Evolutionary conservation across 129 eudicot species (phyloP).

Genomic region (Dittrichia graveolens): DNA sequence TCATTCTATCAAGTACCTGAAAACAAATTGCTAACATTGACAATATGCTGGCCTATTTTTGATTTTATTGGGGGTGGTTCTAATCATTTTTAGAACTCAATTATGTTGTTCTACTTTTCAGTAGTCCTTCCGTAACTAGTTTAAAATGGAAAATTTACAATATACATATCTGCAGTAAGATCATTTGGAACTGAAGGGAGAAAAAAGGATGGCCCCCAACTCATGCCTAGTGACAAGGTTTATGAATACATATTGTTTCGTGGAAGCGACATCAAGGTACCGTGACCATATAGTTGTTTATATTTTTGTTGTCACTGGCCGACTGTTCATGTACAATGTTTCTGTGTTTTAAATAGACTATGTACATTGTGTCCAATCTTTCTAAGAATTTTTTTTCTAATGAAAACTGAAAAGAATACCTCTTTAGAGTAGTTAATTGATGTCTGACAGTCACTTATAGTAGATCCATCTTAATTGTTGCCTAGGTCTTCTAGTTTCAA

Average conservation of each 20-base stretch:
- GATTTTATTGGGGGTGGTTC: neutral
- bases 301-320: too few species aligned
- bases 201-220: constrained; percentile 82
- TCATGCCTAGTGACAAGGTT: constrained; percentile 74
- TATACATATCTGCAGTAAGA: constrained; percentile 54
- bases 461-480: neutral
- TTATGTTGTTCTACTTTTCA: neutral
- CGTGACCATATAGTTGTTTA: neutral
- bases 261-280: constrained; percentile 95
- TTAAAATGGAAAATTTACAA: neutral
- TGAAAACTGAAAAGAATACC: too few species aligned
- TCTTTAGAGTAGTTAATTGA: too few species aligned
- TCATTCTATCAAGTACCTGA: too few species aligned
- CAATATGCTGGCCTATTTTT: neutral
- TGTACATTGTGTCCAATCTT: neutral
- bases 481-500: neutral
- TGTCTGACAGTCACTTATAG: too few species aligned
- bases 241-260: constrained; percentile 87
- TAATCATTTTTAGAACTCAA: neutral
- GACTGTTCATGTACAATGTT: neutral
- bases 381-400: neutral
- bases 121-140: neutral
- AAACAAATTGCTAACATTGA: neutral
- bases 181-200: constrained; percentile 94
- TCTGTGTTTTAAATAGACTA: neutral